Percentiles rank a stretch among this genome's conserved stretches.
Conservation (phyloP, 1,284 basidiomycete species). For the Sutorius eximius region DNA sequence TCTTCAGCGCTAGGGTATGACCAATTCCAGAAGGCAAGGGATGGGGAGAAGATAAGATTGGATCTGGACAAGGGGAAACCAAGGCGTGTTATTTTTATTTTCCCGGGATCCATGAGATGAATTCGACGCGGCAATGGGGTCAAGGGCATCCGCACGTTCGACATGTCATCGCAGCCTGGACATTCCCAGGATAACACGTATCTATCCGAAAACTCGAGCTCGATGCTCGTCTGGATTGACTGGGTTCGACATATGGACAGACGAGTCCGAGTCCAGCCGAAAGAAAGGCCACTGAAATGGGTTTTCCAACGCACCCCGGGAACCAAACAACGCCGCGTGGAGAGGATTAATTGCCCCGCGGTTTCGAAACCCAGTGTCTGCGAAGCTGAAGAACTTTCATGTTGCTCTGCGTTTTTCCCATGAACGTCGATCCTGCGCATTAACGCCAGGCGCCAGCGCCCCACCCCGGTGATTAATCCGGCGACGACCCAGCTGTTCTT, state of each 20-base stretch:
- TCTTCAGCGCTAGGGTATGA: constrained; percentile 11
- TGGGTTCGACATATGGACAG: not conserved
- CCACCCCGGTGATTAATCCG: not conserved
- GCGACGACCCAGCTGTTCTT: not conserved
- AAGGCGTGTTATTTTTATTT: constrained; percentile 7
- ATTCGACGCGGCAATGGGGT: constrained; percentile 8
- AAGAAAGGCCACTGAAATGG: not conserved
- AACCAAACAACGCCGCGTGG: constrained; percentile 23
- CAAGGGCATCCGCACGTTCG: constrained; percentile 19
- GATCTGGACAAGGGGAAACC: constrained; percentile 18
- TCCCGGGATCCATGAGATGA: not conserved
- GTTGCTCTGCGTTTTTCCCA: not conserved
- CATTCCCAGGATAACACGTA: not conserved
- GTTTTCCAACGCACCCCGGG: constrained; percentile 16
- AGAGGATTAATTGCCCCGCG: constrained; percentile 12
- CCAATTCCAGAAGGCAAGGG: constrained; percentile 23
- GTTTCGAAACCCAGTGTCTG: constrained; percentile 8
- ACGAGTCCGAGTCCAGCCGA: not conserved
- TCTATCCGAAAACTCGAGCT: not conserved
- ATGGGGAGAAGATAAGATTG: constrained; percentile 25
- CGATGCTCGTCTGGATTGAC: not conserved
- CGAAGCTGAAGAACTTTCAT: constrained; percentile 22
- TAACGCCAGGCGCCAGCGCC: not conserved
- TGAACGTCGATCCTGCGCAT: constrained; percentile 17
- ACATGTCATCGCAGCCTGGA: not conserved